Evolutionary conservation across 2,329 filamentous ascomycete species (phyloP), one percentile per base, ranked within the genome.

Genomic region (Aspergillus neotritici): DNA sequence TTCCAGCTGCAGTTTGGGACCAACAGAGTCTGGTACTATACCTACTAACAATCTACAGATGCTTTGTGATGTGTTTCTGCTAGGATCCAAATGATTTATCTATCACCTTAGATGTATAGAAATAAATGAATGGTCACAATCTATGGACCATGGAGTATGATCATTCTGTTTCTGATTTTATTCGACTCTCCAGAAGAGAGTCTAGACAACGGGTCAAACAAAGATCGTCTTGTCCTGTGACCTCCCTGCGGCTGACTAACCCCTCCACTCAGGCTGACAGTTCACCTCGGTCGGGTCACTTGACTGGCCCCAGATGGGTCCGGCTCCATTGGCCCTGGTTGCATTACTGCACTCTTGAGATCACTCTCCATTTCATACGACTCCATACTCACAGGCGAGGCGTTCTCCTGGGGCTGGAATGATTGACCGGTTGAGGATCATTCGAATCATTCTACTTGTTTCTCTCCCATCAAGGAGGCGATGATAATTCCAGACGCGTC

Each of bases 201-300:
- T 52, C 49, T 48, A 53, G 52, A 52, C 52, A 55, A 52, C 45
- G 44, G 40, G 47, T 34, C 39, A 44, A 39, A 49, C 45, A 49
- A 49, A 48, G 50, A 54, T 55, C 52, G 46, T 39, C 53, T 34
- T 43, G 51, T 53, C 53, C 53, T 55, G 53, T 55, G 53, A 55
- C 53, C 53, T 49, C 30, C 40, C 36, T 9, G n/a, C n/a, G 15
- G 51, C 48, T 55, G 51, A 55, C 47, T 55, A 54, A 55, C 42
- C 17, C n/a, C n/a, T n/a, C n/a, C 13, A 9, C 8, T 15, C 17
- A 30, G 35, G 37, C 13, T 44, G 43, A 43, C 46, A 49, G 44
- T 49, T 50, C 35, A 35, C 43, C 39, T 40, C 42, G 44, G 38
- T 37, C 38, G 46, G 46, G 53, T 55, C 53, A 55, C 48, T 54